Percentiles rank a stretch among this genome's conserved stretches.
Conservation (phyloP, 306 rosid genomes). For the Fragaria vesca region DNA sequence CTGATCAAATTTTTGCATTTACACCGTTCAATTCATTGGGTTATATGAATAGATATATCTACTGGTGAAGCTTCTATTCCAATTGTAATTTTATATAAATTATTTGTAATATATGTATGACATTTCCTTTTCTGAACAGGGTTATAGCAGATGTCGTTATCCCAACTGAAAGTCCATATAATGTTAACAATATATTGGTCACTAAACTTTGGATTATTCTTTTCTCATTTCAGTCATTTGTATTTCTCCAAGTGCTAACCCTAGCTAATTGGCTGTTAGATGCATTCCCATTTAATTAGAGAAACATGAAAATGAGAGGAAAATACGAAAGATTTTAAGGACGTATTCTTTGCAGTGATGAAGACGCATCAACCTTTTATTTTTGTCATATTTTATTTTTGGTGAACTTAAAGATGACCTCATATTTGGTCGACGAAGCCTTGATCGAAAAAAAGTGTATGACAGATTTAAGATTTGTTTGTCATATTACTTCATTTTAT, state of each 20-base stretch:
- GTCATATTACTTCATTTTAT: too few species aligned
- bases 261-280: not conserved
- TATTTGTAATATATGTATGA: not conserved
- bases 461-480: too few species aligned
- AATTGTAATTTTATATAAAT: not conserved
- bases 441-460: too few species aligned
- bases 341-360: not conserved
- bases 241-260: not conserved
- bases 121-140: constrained; percentile 8
- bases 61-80: constrained; percentile 7
- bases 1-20: too few species aligned
- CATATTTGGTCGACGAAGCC: not conserved
- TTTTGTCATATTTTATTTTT: not conserved
- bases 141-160: constrained; percentile 5
- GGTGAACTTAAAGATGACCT: too few species aligned
- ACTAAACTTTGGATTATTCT: constrained; percentile 1
- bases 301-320: not conserved
- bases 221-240: not conserved
- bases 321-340: not conserved
- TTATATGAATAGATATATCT: too few species aligned
- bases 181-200: not conserved
- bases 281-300: too few species aligned
- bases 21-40: too few species aligned
- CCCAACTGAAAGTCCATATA: constrained; percentile 4
- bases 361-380: not conserved